phyloP scores from a whole-genome alignment of 106 monocot genomes.

The Phalaenopsis equestris region DNA sequence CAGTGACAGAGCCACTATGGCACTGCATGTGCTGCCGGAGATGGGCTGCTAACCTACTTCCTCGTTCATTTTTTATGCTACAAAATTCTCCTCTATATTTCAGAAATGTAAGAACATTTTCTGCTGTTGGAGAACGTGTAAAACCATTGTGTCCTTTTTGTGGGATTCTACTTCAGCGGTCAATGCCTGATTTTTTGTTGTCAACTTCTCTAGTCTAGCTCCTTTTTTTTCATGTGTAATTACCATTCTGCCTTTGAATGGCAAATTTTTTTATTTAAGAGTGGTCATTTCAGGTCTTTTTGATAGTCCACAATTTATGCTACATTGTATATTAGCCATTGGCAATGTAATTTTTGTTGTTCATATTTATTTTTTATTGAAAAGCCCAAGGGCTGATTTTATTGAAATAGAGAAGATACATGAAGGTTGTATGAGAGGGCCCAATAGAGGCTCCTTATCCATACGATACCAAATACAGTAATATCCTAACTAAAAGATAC shows the following conservation, averaged over 20 bases:
- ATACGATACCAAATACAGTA: no score
- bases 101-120: background rate
- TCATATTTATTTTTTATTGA: no score
- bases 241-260: background rate
- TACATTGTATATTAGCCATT: no score
- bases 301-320: no score
- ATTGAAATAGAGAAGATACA: no score
- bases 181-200: conserved; percentile 47
- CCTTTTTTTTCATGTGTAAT: background rate
- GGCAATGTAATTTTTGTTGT: no score
- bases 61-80: conserved; percentile 54
- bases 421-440: no score
- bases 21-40: conserved; percentile 74
- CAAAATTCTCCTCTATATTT: conserved; percentile 18
- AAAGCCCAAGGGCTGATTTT: no score
- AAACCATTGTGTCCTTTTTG: conserved; percentile 68
- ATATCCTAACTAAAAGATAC: no score
- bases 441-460: no score
- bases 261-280: no score
- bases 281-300: no score
- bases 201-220: conserved; percentile 44
- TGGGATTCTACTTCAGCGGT: conserved; percentile 64
- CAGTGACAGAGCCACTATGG: conserved; percentile 30
- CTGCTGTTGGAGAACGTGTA: background rate
- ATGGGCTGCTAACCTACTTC: conserved; percentile 25